Evolutionary conservation across 768 basidiomycete genomes (phyloP).

Genomic region (Mycena latifolia): DNA sequence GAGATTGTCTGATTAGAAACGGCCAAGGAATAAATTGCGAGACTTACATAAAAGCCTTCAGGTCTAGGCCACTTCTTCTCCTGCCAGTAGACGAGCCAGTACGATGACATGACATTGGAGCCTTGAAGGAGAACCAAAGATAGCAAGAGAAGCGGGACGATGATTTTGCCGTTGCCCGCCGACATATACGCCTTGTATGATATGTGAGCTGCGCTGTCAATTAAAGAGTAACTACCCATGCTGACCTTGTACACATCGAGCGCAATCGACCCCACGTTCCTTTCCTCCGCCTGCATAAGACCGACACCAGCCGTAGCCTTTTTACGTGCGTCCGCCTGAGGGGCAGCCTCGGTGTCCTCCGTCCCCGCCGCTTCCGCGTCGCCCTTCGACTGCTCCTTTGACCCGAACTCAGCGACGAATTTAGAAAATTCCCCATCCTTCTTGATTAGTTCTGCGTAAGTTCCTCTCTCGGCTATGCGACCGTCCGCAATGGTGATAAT

Average conservation of each 20-base stretch:
- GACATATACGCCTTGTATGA: slow-evolving; percentile 72
- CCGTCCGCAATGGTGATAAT: slow-evolving; percentile 86
- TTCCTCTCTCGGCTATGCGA: slow-evolving; percentile 81
- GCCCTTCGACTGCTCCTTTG: slow-evolving; percentile 68
- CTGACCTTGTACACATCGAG: slow-evolving; percentile 31
- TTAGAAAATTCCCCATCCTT: slow-evolving; percentile 76
- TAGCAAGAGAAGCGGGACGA: slow-evolving; percentile 75
- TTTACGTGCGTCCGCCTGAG: slow-evolving; percentile 48
- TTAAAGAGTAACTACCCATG: too few relatives aligned
- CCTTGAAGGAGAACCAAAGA: slow-evolving; percentile 76
- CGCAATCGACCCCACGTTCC: slow-evolving; percentile 80
- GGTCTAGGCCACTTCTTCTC: slow-evolving; percentile 72
- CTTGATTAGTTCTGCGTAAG: slow-evolving; percentile 78
- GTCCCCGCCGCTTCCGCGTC: slow-evolving; percentile 59
- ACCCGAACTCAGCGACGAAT: slow-evolving; percentile 84
- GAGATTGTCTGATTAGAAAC: slow-evolving; percentile 20
- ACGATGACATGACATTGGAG: slow-evolving; percentile 63
- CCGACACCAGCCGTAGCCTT: slow-evolving; percentile 57
- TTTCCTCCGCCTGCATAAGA: slow-evolving; percentile 89
- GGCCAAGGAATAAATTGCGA: slow-evolving; percentile 3
- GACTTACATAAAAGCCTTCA: slow-evolving; percentile 78
- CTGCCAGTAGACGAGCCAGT: slow-evolving; percentile 93
- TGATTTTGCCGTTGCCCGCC: slow-evolving; percentile 75
- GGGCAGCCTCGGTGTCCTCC: slow-evolving; percentile 50
- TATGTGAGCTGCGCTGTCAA: neutral